Evolutionary conservation across 1,139 yeast genomes (phyloP), one percentile per base, ranked within the genome.

Genomic region (Yamadazyma songkhlaensis): DNA sequence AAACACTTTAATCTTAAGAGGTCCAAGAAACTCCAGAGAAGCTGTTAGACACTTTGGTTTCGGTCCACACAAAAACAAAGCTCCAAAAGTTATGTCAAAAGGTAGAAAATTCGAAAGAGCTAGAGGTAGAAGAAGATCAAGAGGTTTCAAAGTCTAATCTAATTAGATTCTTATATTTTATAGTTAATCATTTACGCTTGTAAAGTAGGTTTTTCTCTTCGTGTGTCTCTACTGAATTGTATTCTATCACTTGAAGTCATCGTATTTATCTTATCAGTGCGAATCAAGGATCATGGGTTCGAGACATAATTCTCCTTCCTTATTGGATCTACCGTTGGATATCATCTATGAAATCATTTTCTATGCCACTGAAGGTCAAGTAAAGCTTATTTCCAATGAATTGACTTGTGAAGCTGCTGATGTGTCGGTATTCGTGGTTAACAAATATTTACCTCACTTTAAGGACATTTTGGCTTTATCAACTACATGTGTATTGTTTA

Each of bases 41-140:
- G 96, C 98, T 62, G 97, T 88, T 63, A 88, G 97, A 82, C 98
- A 92, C 86, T 94, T 94, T 69, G 98, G 98, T 74, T 71, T 92
- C 76, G 98, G 98, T 78, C 99, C 98, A 66, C 97, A 94, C 95
- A 86, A 87, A 83, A 78, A 82, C 78, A 94, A 92, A 87, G 98
- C 97, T 65, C 99, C 99, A 77, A 89, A 95, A 81, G 84, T 92
- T 73, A 66, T 77, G 67, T 90, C 97, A 54, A 89, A 81, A 75
- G 98, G 98, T 72, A 92, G 97, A 83, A 94, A 92, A 81, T 92
- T 92, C 82, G 98, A 94, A 84, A 88, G 94, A 77, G 98, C 97
- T 64, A 92, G 98, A 87, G 98, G 98, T 84, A 94, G 87, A 76
- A 84, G 99, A 81, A 84, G 80, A 74, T 90, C 97, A 57, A 88